Percentiles rank a stretch among this genome's conserved stretches.
These are phyloP conservation scores for Suhomyces guaymorum DNA, from an alignment of 1,139 yeast species.

Conservation along the genomic window DNA sequence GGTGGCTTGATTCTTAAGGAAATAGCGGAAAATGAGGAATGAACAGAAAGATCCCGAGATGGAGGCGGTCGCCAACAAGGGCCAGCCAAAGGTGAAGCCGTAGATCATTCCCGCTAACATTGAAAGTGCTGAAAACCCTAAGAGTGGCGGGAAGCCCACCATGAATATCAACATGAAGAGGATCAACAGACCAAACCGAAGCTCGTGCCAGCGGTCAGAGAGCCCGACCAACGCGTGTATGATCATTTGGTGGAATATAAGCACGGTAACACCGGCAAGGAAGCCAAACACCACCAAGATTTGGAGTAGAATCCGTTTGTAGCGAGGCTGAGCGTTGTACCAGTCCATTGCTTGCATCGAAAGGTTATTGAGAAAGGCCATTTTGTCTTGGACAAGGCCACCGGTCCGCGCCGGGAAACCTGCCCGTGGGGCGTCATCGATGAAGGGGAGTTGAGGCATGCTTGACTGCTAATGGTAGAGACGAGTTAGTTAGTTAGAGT, in stretches of 20 bases:
- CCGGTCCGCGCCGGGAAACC: not conserved
- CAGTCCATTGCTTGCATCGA: conserved; percentile 11
- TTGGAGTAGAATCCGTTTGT: conserved; percentile 16
- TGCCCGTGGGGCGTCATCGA: conserved; percentile 19
- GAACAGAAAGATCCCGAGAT: conserved; percentile 72
- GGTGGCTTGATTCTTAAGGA: conserved; percentile 58
- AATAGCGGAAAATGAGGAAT: conserved; percentile 65
- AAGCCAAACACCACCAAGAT: conserved; percentile 18
- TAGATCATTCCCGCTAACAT: conserved; percentile 78
- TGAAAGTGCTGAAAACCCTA: conserved; percentile 76
- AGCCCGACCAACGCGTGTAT: conserved; percentile 45
- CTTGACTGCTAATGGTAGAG: too few species aligned
- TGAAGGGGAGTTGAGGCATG: conserved; percentile 9
- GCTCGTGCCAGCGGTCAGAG: conserved; percentile 47
- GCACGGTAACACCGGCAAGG: conserved; percentile 28
- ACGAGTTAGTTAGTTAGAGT: too few species aligned
- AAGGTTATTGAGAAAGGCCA: conserved; percentile 6
- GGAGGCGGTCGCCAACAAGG: conserved; percentile 67
- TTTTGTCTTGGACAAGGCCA: conserved; percentile 8
- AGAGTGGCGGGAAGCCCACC: conserved; percentile 78
- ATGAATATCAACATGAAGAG: conserved; percentile 48
- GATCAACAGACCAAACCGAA: conserved; percentile 53
- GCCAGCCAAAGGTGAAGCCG: conserved; percentile 83
- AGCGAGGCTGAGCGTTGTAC: conserved; percentile 16
- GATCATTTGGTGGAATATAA: conserved; percentile 52